Evolutionary conservation across 1,284 basidiomycete species (phyloP).

Genomic region (Ustilago nuda): DNA sequence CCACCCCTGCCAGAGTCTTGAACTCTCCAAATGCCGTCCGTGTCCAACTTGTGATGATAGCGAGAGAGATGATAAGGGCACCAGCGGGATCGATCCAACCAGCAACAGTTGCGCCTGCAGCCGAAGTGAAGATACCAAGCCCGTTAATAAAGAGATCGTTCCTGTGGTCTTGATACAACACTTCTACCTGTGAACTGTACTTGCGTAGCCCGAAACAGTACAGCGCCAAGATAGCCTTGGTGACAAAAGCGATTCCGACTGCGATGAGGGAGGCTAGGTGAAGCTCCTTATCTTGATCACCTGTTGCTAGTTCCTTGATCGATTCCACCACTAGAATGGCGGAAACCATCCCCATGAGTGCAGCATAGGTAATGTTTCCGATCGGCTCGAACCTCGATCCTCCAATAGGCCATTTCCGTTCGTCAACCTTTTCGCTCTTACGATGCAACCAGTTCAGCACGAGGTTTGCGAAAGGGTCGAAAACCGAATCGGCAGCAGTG

Average conservation of each 20-base stretch:
- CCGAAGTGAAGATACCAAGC: constrained; percentile 86
- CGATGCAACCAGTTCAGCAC: constrained; percentile 84
- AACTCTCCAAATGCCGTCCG: constrained; percentile 75
- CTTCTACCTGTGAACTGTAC: constrained; percentile 87
- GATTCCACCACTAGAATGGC: constrained; percentile 88
- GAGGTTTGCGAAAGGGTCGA: constrained; percentile 89
- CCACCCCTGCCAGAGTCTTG: constrained; percentile 86
- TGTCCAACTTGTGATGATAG: constrained; percentile 84
- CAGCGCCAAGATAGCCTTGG: constrained; percentile 86
- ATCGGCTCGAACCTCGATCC: constrained; percentile 82
- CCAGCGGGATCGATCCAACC: constrained; percentile 90
- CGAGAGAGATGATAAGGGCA: constrained; percentile 78
- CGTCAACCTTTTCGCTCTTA: constrained; percentile 79
- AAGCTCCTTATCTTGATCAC: constrained; percentile 76
- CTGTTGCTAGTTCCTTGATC: constrained; percentile 77
- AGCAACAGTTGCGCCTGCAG: constrained; percentile 84
- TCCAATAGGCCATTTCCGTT: constrained; percentile 89
- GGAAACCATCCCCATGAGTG: constrained; percentile 85
- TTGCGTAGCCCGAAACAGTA: constrained; percentile 84
- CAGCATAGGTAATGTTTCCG: constrained; percentile 77
- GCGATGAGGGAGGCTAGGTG: constrained; percentile 84
- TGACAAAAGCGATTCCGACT: constrained; percentile 83
- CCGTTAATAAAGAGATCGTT: constrained; percentile 75
- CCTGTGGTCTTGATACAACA: constrained; percentile 91
- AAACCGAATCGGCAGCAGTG: constrained; percentile 87